Evolutionary conservation across 257 asterid species (phyloP).

Genomic region (Jacaranda mimosifolia): DNA sequence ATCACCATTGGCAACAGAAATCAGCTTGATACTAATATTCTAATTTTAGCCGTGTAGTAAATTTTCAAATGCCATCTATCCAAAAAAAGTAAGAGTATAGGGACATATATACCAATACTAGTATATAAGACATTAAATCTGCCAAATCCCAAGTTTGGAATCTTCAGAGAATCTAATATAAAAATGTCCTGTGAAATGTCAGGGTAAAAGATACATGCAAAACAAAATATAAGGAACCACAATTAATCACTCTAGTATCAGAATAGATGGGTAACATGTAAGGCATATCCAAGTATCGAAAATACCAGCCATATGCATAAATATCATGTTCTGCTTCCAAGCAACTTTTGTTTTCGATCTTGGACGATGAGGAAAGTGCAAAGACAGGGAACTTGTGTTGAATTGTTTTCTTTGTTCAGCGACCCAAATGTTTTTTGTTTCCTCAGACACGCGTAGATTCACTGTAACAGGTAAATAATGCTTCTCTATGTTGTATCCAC

Average conservation of each 20-base stretch:
- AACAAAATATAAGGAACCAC: neutral
- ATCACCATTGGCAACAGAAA: neutral
- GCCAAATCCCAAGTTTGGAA: neutral
- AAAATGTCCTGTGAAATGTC: neutral
- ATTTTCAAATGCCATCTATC: neutral
- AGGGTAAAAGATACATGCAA: neutral
- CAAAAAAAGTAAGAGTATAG: neutral
- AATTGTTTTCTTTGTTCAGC: conserved; percentile 16
- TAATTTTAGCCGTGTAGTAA: too few relatives aligned
- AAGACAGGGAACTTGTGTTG: neutral
- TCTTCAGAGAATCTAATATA: neutral
- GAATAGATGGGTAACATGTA: neutral
- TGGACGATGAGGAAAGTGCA: conserved; percentile 25
- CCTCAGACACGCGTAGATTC: conserved; percentile 1
- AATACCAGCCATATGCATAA: conserved; percentile 24
- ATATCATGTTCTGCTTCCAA: neutral
- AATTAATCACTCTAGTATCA: neutral
- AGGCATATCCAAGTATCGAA: neutral
- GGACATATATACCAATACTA: neutral
- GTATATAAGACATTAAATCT: neutral
- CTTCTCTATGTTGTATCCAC: conserved; percentile 19
- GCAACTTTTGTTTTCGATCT: neutral
- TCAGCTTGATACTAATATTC: neutral
- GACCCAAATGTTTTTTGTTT: neutral
- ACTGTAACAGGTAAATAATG: neutral